Evolutionary conservation across 139 green algal species (phyloP), one percentile per base, ranked within the genome.

Genomic region (Zygnema cylindricum): DNA sequence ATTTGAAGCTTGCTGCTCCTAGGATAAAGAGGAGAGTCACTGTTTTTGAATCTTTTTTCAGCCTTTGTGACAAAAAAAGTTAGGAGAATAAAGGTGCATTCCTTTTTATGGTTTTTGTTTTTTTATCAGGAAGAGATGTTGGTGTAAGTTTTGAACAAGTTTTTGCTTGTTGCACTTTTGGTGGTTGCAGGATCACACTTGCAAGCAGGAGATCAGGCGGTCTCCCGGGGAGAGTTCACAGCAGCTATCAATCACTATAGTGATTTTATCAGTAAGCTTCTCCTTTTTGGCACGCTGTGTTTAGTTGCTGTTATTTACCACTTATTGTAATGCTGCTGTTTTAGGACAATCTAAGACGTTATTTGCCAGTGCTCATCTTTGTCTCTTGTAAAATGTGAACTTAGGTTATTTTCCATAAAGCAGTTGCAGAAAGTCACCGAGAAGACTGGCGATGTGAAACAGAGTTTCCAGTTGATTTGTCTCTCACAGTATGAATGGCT

Each of bases 131-230:
- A 16, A 16, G 49, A 63, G 16, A n/a, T n/a, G n/a, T n/a, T n/a
- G 49, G 49, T 63, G 7, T 25, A 25, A 63, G 49, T 25, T 7
- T 16, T 63, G 49, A 63, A 25, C 7, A 7, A 25, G 7, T 63
- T 63, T 16, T 16, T 63, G 7, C 16, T 25, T 63, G 49, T 63
- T 63, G 49, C 16, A 16, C 7, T 63, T 16, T 63, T 63, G n/a
- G 49, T 63, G 49, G 49, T 7, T 69, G 77, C 82, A 88, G 82
- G 82, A 3, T 88, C 82, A 22, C 38, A 89, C 33, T 43, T 88
- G 82, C 82, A 88, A 75, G 76, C 76, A 40, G 82, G 82, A 40
- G 82, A 88, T 22, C n/a, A 69, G n/a, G 82, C 82, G 2, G 88
- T 88, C 54, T 41, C 82, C 3, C 88, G 49, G 43, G 82, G 82